Base-by-base conservation (phyloP, 2,329 filamentous ascomycete genomes). In the Bipolaris zeicola region DNA sequence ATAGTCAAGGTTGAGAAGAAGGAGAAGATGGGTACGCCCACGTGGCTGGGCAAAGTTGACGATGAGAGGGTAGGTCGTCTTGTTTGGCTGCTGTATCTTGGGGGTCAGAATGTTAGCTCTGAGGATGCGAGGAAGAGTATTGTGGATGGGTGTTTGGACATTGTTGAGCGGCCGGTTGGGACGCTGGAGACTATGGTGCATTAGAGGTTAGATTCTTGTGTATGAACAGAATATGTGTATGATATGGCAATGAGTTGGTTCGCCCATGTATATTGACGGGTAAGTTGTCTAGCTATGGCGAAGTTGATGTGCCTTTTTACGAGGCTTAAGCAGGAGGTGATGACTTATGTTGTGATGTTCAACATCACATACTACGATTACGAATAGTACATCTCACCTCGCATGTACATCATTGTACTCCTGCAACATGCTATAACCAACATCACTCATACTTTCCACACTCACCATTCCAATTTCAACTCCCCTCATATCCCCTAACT, bases 41-140 rank as follows among this genome's bases (percentile, higher is more conserved):
- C 80, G 74, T 83, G 75, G 73, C 74, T 98, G 65, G 95, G 95
- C 1, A 79, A 82, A 0, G 87, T 98, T 1, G 68, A 76, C 0
- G 95, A 98, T 70, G 90, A 95, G 79, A 82, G 94, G 51, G 81
- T 99, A 11, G 89, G 89, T 54, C 85, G 90, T 55, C 79, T 94
- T 57, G 79, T 98, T 20, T 98, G 94, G 94, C 78, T 97, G 72
- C 89, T 93, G 65, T 99, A 96, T 77, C 80, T 99, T 31, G 91
- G 87, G 4, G 95, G 95, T 0, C 89, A 86, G 74, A 92, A 88
- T 68, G 92, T 97, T 8, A 92, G 92, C 28, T 96, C 91, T 61
- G 92, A 96, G 75, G 82, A 84, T 2, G 91, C 92, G 14, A 84
- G 94, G 64, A 82, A 87, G 77, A 96, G 85, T 65, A 89, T 99